Percentiles rank a stretch among this genome's conserved stretches.
phyloP scores from a whole-genome alignment of 2,329 filamentous ascomycete genomes.

The Fusarium euwallaceae region DNA sequence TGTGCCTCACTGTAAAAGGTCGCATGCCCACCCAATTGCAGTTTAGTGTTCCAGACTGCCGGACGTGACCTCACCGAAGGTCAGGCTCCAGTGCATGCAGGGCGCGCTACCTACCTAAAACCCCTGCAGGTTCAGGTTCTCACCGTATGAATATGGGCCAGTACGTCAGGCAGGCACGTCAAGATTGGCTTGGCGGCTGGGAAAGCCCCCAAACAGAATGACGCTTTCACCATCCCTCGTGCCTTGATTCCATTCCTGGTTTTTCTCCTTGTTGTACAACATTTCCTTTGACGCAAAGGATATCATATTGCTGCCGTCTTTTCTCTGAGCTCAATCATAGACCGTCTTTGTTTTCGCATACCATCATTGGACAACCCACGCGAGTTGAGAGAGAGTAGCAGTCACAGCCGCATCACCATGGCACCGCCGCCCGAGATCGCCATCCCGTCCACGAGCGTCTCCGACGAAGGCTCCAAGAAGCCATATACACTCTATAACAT shows the following conservation, averaged over 20 bases:
- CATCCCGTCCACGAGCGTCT: conserved; percentile 74
- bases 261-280: not conserved
- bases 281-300: not conserved
- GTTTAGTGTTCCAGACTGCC: conserved; percentile 25
- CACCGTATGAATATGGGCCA: conserved; percentile 37
- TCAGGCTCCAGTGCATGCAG: conserved; percentile 25
- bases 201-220: conserved; percentile 29
- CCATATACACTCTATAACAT: conserved; percentile 85
- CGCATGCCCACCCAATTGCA: conserved; percentile 30
- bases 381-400: not conserved
- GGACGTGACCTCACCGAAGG: conserved; percentile 25
- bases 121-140: not conserved
- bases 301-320: not conserved
- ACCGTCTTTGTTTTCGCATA: not conserved
- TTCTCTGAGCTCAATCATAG: not conserved
- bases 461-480: conserved; percentile 66
- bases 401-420: conserved; percentile 57
- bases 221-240: conserved; percentile 34
- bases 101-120: conserved; percentile 7
- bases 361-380: not conserved
- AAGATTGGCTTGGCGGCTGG: not conserved
- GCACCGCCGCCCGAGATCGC: conserved; percentile 75
- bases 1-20: conserved; percentile 13
- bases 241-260: conserved; percentile 10
- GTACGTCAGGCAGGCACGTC: conserved; percentile 34